Conservation (phyloP, 2,329 filamentous ascomycete species). For the Phoma herbarum region DNA sequence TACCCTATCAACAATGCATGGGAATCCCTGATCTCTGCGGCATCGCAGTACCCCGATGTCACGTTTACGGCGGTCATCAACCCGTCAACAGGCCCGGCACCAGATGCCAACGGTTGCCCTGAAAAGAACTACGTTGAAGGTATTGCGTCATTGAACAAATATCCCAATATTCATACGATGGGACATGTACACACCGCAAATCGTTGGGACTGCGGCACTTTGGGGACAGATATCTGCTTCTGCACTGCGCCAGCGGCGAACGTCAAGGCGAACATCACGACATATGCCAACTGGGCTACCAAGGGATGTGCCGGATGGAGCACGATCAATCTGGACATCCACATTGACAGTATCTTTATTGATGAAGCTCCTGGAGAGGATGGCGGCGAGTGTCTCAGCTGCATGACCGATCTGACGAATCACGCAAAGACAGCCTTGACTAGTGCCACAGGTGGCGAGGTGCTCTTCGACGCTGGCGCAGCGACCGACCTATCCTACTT, state of each 20-base stretch:
- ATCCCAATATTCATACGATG: constrained; percentile 20
- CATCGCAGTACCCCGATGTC: constrained; percentile 17
- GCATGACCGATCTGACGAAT: constrained; percentile 19
- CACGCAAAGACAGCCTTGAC: constrained; percentile 14
- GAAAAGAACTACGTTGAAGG: constrained; percentile 18
- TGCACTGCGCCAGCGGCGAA: constrained; percentile 16
- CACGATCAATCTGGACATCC: constrained; percentile 11
- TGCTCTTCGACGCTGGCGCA: constrained; percentile 19
- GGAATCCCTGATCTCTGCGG: constrained; percentile 17
- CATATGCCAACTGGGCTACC: constrained; percentile 15
- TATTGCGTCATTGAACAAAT: constrained; percentile 9
- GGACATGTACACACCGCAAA: constrained; percentile 23
- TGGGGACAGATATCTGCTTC: constrained; percentile 10
- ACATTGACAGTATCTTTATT: constrained; percentile 22
- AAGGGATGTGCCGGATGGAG: constrained; percentile 16
- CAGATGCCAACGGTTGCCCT: constrained; percentile 13
- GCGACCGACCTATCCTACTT: constrained; percentile 15
- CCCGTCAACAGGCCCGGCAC: constrained; percentile 13
- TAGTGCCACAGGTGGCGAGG: constrained; percentile 14
- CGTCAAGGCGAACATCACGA: constrained; percentile 20
- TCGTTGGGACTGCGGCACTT: constrained; percentile 8
- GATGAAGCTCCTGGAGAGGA: constrained; percentile 19
- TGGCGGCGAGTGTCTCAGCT: constrained; percentile 11
- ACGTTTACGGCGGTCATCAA: constrained; percentile 22
- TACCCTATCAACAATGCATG: constrained; percentile 19